These are phyloP conservation scores for Colletotrichum nymphaeae DNA, from an alignment of 2,329 filamentous ascomycete genomes.

Conservation along the genomic window DNA sequence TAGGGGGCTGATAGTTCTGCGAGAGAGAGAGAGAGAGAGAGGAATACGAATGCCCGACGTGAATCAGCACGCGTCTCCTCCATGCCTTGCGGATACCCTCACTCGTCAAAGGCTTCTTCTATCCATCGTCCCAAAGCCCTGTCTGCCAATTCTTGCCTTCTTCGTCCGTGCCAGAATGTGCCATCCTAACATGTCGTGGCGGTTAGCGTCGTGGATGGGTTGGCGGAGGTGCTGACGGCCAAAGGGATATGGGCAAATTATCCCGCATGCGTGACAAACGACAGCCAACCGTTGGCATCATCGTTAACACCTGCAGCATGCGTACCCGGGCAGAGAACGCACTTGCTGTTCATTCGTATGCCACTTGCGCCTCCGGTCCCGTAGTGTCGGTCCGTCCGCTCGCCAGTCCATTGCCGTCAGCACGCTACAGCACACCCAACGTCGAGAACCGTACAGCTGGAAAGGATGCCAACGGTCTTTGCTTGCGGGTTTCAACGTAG, in stretches of 20 bases:
- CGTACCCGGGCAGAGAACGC: background rate
- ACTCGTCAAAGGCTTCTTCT: background rate
- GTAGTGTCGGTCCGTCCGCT: background rate
- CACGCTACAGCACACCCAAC: background rate
- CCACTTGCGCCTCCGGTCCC: background rate
- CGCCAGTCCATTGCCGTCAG: background rate
- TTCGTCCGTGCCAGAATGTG: background rate
- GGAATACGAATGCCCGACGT: background rate
- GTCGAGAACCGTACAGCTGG: slow-evolving; percentile 1
- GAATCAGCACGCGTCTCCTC: background rate
- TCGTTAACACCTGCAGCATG: background rate
- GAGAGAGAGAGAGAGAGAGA: no score
- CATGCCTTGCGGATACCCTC: background rate
- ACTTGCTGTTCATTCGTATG: background rate
- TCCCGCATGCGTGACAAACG: background rate
- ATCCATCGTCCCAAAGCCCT: background rate
- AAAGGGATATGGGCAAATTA: background rate
- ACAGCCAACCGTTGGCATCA: background rate
- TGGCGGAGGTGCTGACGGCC: background rate
- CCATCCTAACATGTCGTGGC: no score
- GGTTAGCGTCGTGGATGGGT: background rate
- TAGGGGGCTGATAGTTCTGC: background rate
- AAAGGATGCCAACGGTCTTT: slow-evolving; percentile 20
- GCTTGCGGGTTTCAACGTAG: background rate
- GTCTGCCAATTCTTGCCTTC: background rate